Evolutionary conservation across 2,329 filamentous ascomycete species (phyloP), one percentile per base, ranked within the genome.

Genomic region (Colletotrichum orbiculare): DNA sequence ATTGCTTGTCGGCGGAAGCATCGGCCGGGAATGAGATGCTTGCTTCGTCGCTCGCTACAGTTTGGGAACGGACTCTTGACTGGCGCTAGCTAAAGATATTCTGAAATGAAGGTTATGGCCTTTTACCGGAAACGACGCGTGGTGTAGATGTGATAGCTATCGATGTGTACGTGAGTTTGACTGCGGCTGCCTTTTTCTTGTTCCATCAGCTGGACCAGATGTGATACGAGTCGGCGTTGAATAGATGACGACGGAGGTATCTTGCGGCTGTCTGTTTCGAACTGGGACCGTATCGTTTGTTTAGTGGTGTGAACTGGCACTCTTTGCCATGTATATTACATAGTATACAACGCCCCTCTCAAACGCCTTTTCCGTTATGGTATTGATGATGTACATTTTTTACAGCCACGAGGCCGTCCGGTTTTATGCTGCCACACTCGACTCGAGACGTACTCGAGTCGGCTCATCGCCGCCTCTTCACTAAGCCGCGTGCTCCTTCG

Each of bases 21-120:
- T n/a, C 45, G 10, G 45, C 50, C n/a, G 9, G 37, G 15, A 10
- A 25, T 39, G 56, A 46, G 41, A 64, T 62, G 37, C 15, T 60
- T 53, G 58, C 42, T 52, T 38, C 33, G 39, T 62, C 62, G 52
- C 53, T 65, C 62, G 62, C 52, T 56, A 53, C 35, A 45, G 47
- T 56, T 47, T 53, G 52, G 52, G 58, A 34, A 34, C 37, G 37
- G 48, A 34, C 42, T 61, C 47, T 62, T 58, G 52, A 62, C 46
- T 56, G 58, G 52, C 39, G 46, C 52, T 62, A 65, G 62, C 42
- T 65, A 62, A 56, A 62, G 41, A 37, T 62, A 62, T 12, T 62
- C 37, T 52, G 43, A 46, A 62, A 62, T 65, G 52, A 42, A 65
- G 57, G 11, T 37, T 49, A 9, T 33, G 34, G 15, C 7, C 34